phyloP scores from a whole-genome alignment of 2,329 filamentous ascomycete species.

The Calonectria naviculata region DNA sequence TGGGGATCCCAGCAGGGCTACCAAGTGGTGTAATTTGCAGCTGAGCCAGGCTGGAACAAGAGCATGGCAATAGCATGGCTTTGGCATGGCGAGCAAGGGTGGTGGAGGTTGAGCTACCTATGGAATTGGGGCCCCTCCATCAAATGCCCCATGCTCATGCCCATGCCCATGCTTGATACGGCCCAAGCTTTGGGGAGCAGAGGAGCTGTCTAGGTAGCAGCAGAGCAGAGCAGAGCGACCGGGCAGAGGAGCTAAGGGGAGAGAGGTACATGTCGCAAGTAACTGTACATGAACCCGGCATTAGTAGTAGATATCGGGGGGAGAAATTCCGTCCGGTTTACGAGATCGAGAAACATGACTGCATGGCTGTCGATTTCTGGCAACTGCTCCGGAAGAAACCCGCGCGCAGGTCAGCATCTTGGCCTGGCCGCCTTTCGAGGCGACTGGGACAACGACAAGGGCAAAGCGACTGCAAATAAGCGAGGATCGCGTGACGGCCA shows the following conservation, averaged over 20 bases:
- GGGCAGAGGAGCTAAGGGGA: too few species aligned
- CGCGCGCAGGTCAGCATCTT: neutral
- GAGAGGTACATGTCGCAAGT: neutral
- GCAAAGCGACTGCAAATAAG: slow-evolving; percentile 18
- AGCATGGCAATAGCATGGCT: slow-evolving; percentile 16
- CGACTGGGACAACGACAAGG: neutral
- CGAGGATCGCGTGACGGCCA: slow-evolving; percentile 26
- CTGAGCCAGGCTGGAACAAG: slow-evolving; percentile 5
- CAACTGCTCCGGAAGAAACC: neutral
- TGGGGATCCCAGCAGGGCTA: slow-evolving; percentile 12
- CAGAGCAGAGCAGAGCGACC: neutral
- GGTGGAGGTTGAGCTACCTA: neutral
- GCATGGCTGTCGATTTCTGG: slow-evolving; percentile 1
- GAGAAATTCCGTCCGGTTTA: neutral
- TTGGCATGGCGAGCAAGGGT: slow-evolving; percentile 18
- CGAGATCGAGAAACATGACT: neutral
- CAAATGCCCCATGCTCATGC: neutral
- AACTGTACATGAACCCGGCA: neutral
- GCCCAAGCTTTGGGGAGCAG: neutral
- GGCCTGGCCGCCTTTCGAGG: neutral
- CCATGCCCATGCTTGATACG: slow-evolving; percentile 4
- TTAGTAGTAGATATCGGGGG: neutral
- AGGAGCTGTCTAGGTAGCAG: neutral
- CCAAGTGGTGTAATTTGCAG: slow-evolving; percentile 2
- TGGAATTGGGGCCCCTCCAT: neutral